phyloP scores from a whole-genome alignment of 2,329 filamentous ascomycete genomes.

The Ceratocystis colombiana region DNA sequence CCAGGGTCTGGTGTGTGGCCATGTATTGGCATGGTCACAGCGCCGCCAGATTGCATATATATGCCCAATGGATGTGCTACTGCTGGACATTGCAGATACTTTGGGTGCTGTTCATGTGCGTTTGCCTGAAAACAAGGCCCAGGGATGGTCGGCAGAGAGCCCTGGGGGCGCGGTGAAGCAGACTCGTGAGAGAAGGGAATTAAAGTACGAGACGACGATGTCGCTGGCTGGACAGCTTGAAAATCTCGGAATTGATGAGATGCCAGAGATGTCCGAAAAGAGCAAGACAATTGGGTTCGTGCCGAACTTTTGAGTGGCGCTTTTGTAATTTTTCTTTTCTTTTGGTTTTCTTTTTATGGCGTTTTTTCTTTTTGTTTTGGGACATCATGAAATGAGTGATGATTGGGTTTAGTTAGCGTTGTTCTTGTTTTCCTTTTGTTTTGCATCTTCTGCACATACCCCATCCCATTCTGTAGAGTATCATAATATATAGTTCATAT shows the following conservation, averaged over 20 bases:
- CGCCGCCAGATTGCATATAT: constrained; percentile 79
- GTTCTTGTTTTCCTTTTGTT: neutral
- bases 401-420: neutral
- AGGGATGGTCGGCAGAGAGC: constrained; percentile 30
- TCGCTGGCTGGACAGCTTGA: constrained; percentile 15
- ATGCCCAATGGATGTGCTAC: constrained; percentile 83
- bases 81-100: constrained; percentile 74
- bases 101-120: constrained; percentile 60
- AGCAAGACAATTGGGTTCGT: constrained; percentile 18
- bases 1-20: constrained; percentile 72
- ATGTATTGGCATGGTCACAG: constrained; percentile 79
- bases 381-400: neutral
- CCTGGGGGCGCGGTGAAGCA: constrained; percentile 7
- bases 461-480: constrained; percentile 5
- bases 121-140: constrained; percentile 52
- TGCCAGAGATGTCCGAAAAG: constrained; percentile 10
- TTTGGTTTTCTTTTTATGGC: constrained; percentile 3
- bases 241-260: constrained; percentile 9
- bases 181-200: neutral
- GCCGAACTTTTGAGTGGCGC: constrained; percentile 16
- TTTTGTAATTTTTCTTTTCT: constrained; percentile 4
- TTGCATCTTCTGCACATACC: constrained; percentile 1
- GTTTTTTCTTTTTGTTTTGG: constrained; percentile 6
- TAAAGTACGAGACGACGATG: constrained; percentile 15
- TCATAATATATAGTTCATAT: constrained; percentile 5